A percentile compares a stretch with the other conserved stretches of the same genome.
Conservation (phyloP, 306 rosid genomes). For the Cotoneaster glaucophyllus region DNA sequence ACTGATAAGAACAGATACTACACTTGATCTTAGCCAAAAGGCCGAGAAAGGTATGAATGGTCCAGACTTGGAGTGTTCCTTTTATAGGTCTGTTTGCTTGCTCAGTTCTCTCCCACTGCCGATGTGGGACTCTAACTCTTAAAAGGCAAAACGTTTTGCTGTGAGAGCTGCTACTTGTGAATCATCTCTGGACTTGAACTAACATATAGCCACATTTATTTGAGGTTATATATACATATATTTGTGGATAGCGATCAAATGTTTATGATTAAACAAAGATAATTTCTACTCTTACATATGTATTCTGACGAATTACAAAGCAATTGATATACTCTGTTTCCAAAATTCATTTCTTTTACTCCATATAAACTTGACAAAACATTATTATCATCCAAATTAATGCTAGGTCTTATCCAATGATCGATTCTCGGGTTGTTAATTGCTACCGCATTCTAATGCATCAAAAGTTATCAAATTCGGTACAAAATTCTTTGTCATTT, state of each 20-base stretch:
- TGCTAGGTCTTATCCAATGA: neutral
- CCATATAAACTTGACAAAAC: neutral
- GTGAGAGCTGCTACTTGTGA: too few relatives aligned
- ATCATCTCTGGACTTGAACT: neutral
- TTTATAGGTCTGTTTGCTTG: neutral
- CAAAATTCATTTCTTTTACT: neutral
- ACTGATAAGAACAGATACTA: neutral
- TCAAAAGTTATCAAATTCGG: neutral
- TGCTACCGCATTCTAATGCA: neutral
- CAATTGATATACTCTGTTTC: too few relatives aligned
- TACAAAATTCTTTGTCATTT: too few relatives aligned
- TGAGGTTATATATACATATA: too few relatives aligned
- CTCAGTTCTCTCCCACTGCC: too few relatives aligned
- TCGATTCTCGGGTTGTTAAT: neutral
- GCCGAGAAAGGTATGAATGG: fast-evolving
- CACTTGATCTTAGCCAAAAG: neutral
- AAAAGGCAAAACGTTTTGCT: neutral
- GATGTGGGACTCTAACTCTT: neutral
- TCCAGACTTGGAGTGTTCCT: fast-evolving
- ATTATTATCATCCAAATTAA: neutral
- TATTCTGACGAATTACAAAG: too few relatives aligned
- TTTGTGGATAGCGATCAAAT: too few relatives aligned
- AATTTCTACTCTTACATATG: too few relatives aligned
- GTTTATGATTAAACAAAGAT: too few relatives aligned
- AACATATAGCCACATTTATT: too few relatives aligned